Evolutionary conservation across 1,284 basidiomycete genomes (phyloP).

Genomic region (Fomitopsis pinicola): DNA sequence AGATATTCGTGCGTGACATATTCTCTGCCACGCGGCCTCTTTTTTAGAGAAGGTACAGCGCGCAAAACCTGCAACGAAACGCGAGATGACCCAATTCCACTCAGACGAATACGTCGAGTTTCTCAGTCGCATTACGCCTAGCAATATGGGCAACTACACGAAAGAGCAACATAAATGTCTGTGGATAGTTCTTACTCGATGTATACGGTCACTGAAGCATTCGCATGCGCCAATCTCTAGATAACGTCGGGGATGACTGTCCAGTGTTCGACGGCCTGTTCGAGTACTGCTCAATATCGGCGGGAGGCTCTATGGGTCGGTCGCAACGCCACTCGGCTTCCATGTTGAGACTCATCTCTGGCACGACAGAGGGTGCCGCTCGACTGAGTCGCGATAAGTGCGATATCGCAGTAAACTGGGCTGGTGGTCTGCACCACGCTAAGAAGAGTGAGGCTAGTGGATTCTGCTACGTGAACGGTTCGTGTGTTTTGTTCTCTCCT

Average conservation of each 20-base stretch:
- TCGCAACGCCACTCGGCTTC: not conserved
- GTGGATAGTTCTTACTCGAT: constrained; percentile 16
- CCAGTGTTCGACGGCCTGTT: constrained; percentile 98
- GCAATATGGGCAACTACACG: constrained; percentile 83
- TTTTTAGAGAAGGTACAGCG: constrained; percentile 49
- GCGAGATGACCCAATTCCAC: constrained; percentile 96
- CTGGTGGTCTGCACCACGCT: constrained; percentile 95
- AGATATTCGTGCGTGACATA: constrained; percentile 80
- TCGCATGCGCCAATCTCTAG: constrained; percentile 30
- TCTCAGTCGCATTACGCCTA: constrained; percentile 78
- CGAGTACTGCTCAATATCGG: constrained; percentile 98
- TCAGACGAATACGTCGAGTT: constrained; percentile 95
- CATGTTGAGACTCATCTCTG: not conserved
- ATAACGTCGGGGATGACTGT: constrained; percentile 93
- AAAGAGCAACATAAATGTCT: constrained; percentile 96
- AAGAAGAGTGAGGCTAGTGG: constrained; percentile 99
- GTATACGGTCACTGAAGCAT: not conserved
- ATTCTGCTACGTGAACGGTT: constrained; percentile 97
- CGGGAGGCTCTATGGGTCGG: constrained; percentile 97
- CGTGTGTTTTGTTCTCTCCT: constrained; percentile 26
- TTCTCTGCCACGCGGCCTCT: not conserved
- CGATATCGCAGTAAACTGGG: constrained; percentile 99
- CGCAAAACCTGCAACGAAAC: constrained; percentile 98
- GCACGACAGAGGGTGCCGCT: constrained; percentile 84
- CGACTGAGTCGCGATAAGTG: constrained; percentile 95